A percentile compares a stretch with the other conserved stretches of the same genome.
phyloP scores from a whole-genome alignment of 352 stramenopile genomes.

The Globisporangium lucens region DNA sequence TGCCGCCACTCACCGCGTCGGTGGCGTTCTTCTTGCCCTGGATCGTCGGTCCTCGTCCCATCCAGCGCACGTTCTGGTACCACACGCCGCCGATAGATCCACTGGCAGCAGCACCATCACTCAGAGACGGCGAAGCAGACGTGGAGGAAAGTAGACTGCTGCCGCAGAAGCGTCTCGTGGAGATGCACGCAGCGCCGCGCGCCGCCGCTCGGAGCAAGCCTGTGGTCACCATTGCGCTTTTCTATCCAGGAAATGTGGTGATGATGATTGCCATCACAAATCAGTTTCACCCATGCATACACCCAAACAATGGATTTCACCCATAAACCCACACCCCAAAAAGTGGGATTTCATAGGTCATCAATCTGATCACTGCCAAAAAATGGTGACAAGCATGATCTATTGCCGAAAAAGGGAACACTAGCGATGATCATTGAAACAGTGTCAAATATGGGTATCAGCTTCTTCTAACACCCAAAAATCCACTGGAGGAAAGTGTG shows the following conservation, averaged over 20 bases:
- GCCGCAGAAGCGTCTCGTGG: neutral
- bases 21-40: conserved; percentile 79
- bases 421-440: too few species aligned
- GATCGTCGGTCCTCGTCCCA: conserved; percentile 81
- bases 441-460: too few species aligned
- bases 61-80: conserved; percentile 52
- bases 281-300: too few species aligned
- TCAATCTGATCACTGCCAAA: too few species aligned
- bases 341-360: too few species aligned
- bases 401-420: too few species aligned
- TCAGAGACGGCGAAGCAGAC: neutral
- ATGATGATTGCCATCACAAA: neutral
- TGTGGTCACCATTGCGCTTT: conserved; percentile 1
- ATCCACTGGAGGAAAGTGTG: neutral
- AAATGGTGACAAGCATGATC: too few species aligned
- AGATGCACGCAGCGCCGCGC: neutral
- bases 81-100: conserved; percentile 19
- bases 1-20: conserved; percentile 43
- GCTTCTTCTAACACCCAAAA: too few species aligned
- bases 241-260: neutral
- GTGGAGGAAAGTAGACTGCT: neutral
- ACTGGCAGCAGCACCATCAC: neutral
- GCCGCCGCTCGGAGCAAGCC: neutral
- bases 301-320: neutral
- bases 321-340: too few species aligned